Conservation (phyloP, 2,329 filamentous ascomycete genomes). For the Lachnellula hyalina region DNA sequence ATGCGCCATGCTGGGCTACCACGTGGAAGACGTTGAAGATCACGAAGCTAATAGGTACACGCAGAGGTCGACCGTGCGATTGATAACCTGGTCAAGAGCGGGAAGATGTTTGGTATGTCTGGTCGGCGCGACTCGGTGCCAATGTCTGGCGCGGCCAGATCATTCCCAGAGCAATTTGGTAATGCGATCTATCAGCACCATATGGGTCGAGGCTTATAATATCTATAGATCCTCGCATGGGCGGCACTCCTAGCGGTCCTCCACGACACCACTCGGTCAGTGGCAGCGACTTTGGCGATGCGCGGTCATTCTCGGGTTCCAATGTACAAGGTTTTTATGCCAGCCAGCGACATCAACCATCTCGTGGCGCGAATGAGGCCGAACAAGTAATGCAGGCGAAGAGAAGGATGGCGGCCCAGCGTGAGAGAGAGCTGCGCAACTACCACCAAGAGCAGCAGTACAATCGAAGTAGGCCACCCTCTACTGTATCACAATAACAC, state of each 20-base stretch:
- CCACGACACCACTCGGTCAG: slow-evolving; percentile 78
- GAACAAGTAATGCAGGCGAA: slow-evolving; percentile 99
- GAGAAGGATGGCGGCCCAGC: slow-evolving; percentile 97
- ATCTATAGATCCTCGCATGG: slow-evolving; percentile 62
- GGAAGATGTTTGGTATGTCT: slow-evolving; percentile 72
- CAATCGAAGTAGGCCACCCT: slow-evolving; percentile 93
- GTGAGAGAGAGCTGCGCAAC: slow-evolving; percentile 97
- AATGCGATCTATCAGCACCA: slow-evolving; percentile 30
- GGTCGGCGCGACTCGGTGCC: slow-evolving; percentile 78
- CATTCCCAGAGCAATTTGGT: slow-evolving; percentile 54
- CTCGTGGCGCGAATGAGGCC: slow-evolving; percentile 80
- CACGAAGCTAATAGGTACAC: slow-evolving; percentile 17
- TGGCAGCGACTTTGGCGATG: slow-evolving; percentile 60
- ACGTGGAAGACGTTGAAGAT: slow-evolving; percentile 5
- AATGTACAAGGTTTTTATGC: slow-evolving; percentile 94
- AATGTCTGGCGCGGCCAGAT: slow-evolving; percentile 52
- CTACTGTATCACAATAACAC: slow-evolving; percentile 59
- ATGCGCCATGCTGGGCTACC: slow-evolving; percentile 6
- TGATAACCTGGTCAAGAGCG: slow-evolving; percentile 94
- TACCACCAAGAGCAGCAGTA: slow-evolving; percentile 99
- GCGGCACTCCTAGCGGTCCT: slow-evolving; percentile 50
- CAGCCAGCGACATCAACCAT: slow-evolving; percentile 82
- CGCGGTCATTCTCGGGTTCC: slow-evolving; percentile 65
- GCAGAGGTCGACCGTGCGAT: slow-evolving; percentile 92
- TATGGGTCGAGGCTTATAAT: slow-evolving; percentile 10